Conservation (phyloP, 352 stramenopile species). For the Phytophthora foliorum region DNA sequence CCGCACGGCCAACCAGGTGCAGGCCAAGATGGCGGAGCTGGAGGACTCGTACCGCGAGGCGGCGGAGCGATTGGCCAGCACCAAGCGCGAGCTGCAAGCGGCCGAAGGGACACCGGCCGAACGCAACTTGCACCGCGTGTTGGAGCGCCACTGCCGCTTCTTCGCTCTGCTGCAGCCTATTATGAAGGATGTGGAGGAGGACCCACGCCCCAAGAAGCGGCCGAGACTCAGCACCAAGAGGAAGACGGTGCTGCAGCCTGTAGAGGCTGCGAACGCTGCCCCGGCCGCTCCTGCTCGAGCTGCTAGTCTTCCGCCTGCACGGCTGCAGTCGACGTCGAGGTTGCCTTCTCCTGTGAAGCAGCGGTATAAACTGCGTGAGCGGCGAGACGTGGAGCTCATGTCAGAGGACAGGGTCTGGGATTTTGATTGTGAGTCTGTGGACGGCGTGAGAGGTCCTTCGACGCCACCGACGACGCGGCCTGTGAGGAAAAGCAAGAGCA, state of each 20-base stretch:
- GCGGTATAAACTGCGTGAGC: conserved; percentile 21
- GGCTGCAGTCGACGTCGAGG: conserved; percentile 1
- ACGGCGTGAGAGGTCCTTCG: conserved; percentile 16
- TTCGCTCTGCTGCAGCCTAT: conserved; percentile 45
- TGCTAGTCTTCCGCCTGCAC: conserved; percentile 14
- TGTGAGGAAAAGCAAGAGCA: conserved; percentile 33
- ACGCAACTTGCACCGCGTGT: conserved; percentile 30
- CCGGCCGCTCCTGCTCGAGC: conserved; percentile 18
- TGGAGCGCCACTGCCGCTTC: conserved; percentile 44
- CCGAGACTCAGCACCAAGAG: conserved; percentile 40
- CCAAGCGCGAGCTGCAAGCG: conserved; percentile 30
- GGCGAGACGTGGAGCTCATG: conserved; percentile 9
- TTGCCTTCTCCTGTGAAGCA: conserved; percentile 27
- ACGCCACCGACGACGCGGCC: conserved; percentile 24
- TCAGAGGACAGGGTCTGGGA: conserved; percentile 25
- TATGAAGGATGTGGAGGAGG: conserved; percentile 35
- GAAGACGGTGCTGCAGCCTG: conserved; percentile 15
- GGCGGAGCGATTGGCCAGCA: conserved; percentile 30
- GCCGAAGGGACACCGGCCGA: conserved; percentile 34
- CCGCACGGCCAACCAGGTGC: conserved; percentile 34
- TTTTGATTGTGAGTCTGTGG: conserved; percentile 30
- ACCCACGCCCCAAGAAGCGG: conserved; percentile 30
- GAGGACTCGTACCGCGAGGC: conserved; percentile 45
- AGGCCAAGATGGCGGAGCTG: conserved; percentile 43
- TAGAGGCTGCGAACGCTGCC: conserved; percentile 6